Conservation (phyloP, 768 basidiomycete species). For the Kwoniella dendrophila region DNA sequence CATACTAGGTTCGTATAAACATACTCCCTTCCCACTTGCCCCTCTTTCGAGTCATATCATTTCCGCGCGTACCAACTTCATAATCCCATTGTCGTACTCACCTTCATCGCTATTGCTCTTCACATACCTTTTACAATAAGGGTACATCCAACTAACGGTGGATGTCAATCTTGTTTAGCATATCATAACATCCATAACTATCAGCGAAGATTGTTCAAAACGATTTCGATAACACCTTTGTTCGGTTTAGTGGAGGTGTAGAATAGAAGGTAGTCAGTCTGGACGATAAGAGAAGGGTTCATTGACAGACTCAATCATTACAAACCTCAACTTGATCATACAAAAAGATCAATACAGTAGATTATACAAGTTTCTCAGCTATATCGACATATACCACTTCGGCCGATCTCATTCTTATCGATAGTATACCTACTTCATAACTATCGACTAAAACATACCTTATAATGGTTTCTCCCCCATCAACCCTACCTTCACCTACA, state of each 20-base stretch:
- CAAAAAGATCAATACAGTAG: neutral
- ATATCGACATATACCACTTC: neutral
- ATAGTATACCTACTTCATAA: neutral
- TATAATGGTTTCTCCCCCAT: conserved; percentile 33
- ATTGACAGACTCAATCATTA: neutral
- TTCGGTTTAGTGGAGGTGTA: neutral
- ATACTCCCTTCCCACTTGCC: no score
- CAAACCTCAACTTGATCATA: neutral
- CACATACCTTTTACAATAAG: no score
- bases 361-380: no score
- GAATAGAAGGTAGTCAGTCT: neutral
- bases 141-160: no score
- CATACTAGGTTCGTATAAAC: no score
- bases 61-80: no score
- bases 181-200: neutral
- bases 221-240: neutral
- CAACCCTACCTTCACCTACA: conserved; percentile 35
- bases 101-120: no score
- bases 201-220: neutral
- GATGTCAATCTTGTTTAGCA: no score
- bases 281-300: neutral
- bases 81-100: no score
- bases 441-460: neutral
- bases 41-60: no score
- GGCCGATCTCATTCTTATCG: neutral